A percentile compares a stretch with the other conserved stretches of the same genome.
Evolutionary conservation across 169 alveolate species (phyloP).

Genomic region (Cryptosporidium andersoni): DNA sequence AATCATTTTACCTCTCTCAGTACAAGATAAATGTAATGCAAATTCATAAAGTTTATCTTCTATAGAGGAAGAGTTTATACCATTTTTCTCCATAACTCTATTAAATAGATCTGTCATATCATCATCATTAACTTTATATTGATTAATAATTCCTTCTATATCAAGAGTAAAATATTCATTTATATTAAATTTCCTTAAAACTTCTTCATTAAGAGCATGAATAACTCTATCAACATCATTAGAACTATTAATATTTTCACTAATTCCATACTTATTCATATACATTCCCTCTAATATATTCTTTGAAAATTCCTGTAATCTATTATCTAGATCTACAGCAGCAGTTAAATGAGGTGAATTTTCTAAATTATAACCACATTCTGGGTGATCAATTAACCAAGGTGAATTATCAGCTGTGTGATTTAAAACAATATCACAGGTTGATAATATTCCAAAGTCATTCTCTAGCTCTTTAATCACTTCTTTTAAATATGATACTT

Average conservation of each 20-base stretch:
- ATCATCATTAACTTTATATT: not conserved
- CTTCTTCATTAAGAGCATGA: conserved; percentile 76
- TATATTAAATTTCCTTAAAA: conserved; percentile 73
- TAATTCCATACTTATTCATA: conserved; percentile 75
- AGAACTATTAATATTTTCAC: conserved; percentile 80
- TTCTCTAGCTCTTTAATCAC: conserved; percentile 77
- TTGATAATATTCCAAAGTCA: conserved; percentile 81
- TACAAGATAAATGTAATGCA: conserved; percentile 21
- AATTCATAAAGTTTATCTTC: conserved; percentile 26
- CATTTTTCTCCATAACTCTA: conserved; percentile 20
- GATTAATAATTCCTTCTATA: conserved; percentile 1
- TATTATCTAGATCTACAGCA: conserved; percentile 86
- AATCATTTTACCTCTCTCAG: conserved; percentile 20
- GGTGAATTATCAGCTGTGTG: conserved; percentile 90
- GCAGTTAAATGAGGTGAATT: conserved; percentile 86
- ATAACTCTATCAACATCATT: conserved; percentile 76
- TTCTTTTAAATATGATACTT: conserved; percentile 62
- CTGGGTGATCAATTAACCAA: conserved; percentile 88
- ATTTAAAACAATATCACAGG: conserved; percentile 90
- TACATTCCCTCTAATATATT: conserved; percentile 75
- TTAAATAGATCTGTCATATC: not conserved
- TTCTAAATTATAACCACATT: conserved; percentile 83
- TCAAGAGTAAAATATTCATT: conserved; percentile 73
- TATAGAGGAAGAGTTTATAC: not conserved
- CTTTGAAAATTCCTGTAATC: conserved; percentile 80